Evolutionary conservation across 1,139 yeast species (phyloP), one percentile per base, ranked within the genome.

Genomic region (Sugiyamaella neomexicana): DNA sequence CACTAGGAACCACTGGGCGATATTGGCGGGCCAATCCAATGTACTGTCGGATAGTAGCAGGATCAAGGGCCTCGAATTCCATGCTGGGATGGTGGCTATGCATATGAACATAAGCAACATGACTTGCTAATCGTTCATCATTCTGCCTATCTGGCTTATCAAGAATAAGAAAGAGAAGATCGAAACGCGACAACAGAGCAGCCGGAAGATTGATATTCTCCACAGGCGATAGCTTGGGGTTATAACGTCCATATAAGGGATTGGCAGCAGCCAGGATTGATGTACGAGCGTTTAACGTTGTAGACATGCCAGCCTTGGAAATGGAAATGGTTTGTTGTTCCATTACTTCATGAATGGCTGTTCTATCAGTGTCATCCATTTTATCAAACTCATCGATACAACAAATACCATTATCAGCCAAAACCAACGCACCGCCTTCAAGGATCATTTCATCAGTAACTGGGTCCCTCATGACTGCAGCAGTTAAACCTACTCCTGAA

Each of bases 341-440:
- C 99, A 95, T 95, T 44, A 95, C 99, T 77, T 93, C 99, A 72
- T 93, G 99, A 68, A 95, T 95, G 3, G 99, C 98, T 0, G 99
- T 93, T 69, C 99, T 80, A 72, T 95, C 99, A 58, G 81, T 75
- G 70, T 95, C 99, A 69, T 91, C 98, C 99, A 95, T 95, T 75
- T 93, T 93, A 73, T 93, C 99, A 69, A 93, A 93, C 75, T 93
- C 99, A 81, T 93, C 99, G 68, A 93, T 93, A 73, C 99, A 93
- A 75, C 99, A 93, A 61, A 95, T 86, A 70, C 99, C 99, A 68
- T 93, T 91, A 73, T 95, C 99, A 1, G 99, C 97, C 57, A 95
- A 77, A 2, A 95, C 99, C 57, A 95, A 78, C 0, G 99, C 99
- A 73, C 99, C 99, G 58, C 99, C 99, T 79, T 95, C 99, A 54